phyloP scores from a whole-genome alignment of 78 protist genomes.

The Dictyostelium capitatum region DNA sequence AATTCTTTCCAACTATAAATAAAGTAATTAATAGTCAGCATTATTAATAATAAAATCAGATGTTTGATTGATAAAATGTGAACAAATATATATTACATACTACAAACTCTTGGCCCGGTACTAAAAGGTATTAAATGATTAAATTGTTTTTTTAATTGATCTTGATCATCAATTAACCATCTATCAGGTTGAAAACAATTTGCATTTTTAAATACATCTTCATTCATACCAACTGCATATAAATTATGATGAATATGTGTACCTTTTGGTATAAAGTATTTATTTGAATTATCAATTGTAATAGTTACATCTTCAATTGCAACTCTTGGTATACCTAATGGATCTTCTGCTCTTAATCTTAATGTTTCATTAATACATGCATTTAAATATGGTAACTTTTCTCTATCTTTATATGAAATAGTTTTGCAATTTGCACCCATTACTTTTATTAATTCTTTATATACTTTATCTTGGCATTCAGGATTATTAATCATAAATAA shows the following conservation, averaged over 20 bases:
- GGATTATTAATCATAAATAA: constrained; percentile 21
- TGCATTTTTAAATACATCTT: background rate
- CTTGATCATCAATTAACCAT: constrained; percentile 8
- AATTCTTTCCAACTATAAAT: constrained; percentile 11
- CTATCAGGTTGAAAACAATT: constrained; percentile 40
- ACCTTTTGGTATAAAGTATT: constrained; percentile 54
- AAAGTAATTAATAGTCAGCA: no score
- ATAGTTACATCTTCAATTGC: constrained; percentile 28
- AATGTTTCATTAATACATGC: background rate
- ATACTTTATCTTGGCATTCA: constrained; percentile 38
- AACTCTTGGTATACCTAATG: constrained; percentile 16
- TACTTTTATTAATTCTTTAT: constrained; percentile 1
- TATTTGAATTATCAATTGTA: no score
- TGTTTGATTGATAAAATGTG: no score
- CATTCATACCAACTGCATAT: background rate
- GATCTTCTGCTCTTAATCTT: background rate
- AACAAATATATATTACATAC: no score
- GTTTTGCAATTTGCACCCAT: constrained; percentile 9
- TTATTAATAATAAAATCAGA: no score
- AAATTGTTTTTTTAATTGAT: background rate
- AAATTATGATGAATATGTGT: constrained; percentile 10
- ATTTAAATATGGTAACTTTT: background rate
- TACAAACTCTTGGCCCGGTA: constrained; percentile 32
- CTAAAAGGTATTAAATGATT: constrained; percentile 32
- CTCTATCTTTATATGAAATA: background rate